These are phyloP conservation scores for Teunomyces stri DNA, from an alignment of 805 yeast species.

Conservation along the genomic window DNA sequence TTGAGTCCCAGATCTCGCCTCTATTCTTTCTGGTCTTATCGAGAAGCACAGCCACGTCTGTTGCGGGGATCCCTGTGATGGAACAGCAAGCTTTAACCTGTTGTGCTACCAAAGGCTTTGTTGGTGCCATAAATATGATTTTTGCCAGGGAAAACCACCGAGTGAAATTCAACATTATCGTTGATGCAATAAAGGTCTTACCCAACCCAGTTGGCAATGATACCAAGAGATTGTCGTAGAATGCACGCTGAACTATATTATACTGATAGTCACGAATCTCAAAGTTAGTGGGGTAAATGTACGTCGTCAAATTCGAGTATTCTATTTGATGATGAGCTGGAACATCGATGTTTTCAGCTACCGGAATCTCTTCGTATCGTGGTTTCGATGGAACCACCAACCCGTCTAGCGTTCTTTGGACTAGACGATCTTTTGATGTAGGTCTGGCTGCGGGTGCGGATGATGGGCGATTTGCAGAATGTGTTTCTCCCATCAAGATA, in stretches of 20 bases:
- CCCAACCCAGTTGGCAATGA: conserved; percentile 98
- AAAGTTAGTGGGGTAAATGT: conserved; percentile 81
- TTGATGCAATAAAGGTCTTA: conserved; percentile 92
- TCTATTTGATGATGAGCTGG: conserved; percentile 10
- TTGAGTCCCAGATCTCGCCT: conserved; percentile 70
- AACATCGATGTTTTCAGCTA: not conserved
- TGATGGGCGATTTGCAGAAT: not conserved
- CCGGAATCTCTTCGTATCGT: not conserved
- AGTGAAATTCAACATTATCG: conserved; percentile 85
- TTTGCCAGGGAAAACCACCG: conserved; percentile 82
- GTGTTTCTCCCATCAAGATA: conserved; percentile 1
- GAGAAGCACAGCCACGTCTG: conserved; percentile 75
- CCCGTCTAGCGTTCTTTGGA: conserved; percentile 1
- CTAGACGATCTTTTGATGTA: not conserved
- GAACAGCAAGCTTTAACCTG: conserved; percentile 91
- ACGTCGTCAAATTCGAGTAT: conserved; percentile 26
- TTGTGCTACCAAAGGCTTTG: conserved; percentile 93
- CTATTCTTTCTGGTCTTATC: conserved; percentile 60
- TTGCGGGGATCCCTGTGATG: conserved; percentile 76
- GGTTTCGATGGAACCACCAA: not conserved
- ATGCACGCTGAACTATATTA: conserved; percentile 69
- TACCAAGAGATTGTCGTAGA: conserved; percentile 73
- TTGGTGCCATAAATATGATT: conserved; percentile 94
- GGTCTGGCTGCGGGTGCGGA: not conserved
- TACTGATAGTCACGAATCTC: conserved; percentile 86